Evolutionary conservation across 2,329 filamentous ascomycete species (phyloP), one percentile per base, ranked within the genome.

Genomic region (Ophiostoma angusticollis): DNA sequence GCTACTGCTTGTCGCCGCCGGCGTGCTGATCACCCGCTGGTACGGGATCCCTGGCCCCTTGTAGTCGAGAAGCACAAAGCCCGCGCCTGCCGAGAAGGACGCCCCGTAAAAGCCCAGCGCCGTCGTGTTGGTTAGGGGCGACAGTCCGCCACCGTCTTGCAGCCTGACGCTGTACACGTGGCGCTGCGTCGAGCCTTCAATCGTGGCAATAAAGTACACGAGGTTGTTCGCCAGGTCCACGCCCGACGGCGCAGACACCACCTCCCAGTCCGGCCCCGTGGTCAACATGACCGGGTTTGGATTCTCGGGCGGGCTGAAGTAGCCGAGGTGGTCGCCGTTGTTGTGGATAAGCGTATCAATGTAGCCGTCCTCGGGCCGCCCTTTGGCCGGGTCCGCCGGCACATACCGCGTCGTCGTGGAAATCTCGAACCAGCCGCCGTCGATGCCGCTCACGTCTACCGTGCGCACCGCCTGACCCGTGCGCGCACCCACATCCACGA

Each of bases 351-450:
- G 66, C 0, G 82, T 86, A 58, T 98, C 91, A 45, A 98, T 78
- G 53, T 98, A 98, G 17, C 91, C 91, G 57, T 95, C 86, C 5
- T 89, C 60, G 2, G 73, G 67, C 17, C 87, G 78, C 12, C 83
- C 84, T 45, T 83, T 84, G 9, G 62, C 58, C 17, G 81, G 72
- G 55, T 95, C 84, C 4, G 85, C 83, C 2, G 91, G 91, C 41
- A 98, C 79, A 54, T 81, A 96, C 12, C 67, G 77, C 4, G 87
- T 94, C 30, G 80, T 74, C 51, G 94, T 80, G 1, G 85, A 84
- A 30, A 94, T 84, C 60, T 98, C 91, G 51, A 95, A 89, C 91
- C 91, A 98, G 24, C 91, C 93, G 17, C 87, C 87, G 56, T 98
- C 91, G n/a, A 95, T 67, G 41, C 80, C 70, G 47, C 77, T 74